Conservation (phyloP, 306 rosid species). For the Malus fusca region DNA sequence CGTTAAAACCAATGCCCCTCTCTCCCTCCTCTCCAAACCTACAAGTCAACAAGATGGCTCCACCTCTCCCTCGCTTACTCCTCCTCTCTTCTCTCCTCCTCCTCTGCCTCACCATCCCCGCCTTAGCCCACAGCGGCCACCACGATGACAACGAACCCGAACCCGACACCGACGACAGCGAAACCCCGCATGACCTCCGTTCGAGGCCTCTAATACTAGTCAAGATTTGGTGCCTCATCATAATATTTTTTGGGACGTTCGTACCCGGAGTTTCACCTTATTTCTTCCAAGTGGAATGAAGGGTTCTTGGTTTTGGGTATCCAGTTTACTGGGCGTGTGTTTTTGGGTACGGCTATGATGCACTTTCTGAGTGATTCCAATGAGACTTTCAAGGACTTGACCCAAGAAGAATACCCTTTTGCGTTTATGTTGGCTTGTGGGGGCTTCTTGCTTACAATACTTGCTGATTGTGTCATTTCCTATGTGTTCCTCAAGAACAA, state of each 20-base stretch:
- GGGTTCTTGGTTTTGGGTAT: constrained; percentile 73
- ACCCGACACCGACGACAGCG: not conserved
- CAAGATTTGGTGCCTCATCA: constrained; percentile 47
- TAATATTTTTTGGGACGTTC: constrained; percentile 57
- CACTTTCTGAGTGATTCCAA: constrained; percentile 75
- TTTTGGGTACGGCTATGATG: constrained; percentile 79
- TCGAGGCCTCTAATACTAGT: constrained; percentile 39
- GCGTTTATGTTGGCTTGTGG: constrained; percentile 72
- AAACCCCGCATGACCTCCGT: constrained; percentile 21
- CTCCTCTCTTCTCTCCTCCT: constrained; percentile 8
- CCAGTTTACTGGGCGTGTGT: constrained; percentile 82
- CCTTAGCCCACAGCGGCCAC: constrained; percentile 48
- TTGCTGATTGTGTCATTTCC: constrained; percentile 50
- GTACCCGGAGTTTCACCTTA: constrained; percentile 58
- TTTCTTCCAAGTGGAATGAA: constrained; percentile 59
- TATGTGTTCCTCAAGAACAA: constrained; percentile 23
- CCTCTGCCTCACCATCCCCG: constrained; percentile 23
- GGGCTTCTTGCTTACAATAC: constrained; percentile 62
- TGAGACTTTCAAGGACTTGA: constrained; percentile 60
- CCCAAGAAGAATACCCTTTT: constrained; percentile 45
- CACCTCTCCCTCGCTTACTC: not conserved
- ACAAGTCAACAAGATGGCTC: not conserved
- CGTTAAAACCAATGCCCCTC: not conserved
- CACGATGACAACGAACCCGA: not conserved
- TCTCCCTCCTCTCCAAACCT: not conserved